These are phyloP conservation scores for Globisporangium yorkense DNA, from an alignment of 352 stramenopile genomes.

Conservation along the genomic window DNA sequence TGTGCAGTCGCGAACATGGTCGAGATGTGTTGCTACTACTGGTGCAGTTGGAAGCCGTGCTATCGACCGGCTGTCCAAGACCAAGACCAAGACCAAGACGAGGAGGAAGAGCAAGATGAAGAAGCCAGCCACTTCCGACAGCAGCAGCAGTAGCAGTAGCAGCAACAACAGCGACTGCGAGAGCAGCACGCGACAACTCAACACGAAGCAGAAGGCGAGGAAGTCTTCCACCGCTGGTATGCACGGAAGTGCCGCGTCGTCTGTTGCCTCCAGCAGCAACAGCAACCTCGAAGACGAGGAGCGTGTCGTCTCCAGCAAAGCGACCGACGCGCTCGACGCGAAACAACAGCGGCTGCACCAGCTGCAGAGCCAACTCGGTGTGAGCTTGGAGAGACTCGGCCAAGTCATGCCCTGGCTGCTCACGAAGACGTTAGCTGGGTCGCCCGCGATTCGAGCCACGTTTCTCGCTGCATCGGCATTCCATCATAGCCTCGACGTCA, in stretches of 20 bases:
- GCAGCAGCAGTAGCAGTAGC: not conserved
- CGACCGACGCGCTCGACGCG: not conserved
- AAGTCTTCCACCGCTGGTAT: not conserved
- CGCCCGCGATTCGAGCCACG: conserved; percentile 27
- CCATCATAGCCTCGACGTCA: conserved; percentile 25
- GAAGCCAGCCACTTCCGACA: not conserved
- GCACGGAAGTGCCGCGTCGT: not conserved
- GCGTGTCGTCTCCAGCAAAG: too few relatives aligned
- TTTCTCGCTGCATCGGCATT: conserved; percentile 34
- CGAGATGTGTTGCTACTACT: not conserved
- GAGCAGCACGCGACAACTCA: not conserved
- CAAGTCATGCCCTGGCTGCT: conserved; percentile 18
- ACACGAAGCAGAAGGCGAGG: not conserved
- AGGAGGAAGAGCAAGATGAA: conserved; percentile 2
- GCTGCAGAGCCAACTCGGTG: conserved; percentile 4
- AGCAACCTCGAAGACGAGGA: not conserved
- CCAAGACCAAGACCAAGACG: not conserved
- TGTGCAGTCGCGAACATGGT: conserved; percentile 4
- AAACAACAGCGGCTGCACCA: not conserved
- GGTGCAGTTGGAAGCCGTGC: not conserved
- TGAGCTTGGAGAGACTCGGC: conserved; percentile 14
- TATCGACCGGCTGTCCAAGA: not conserved
- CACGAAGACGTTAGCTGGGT: not conserved
- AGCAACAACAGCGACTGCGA: not conserved
- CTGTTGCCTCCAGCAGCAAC: not conserved